phyloP scores from a whole-genome alignment of 176 grass and related monocot genomes.

The Eragrostis nindensis region DNA sequence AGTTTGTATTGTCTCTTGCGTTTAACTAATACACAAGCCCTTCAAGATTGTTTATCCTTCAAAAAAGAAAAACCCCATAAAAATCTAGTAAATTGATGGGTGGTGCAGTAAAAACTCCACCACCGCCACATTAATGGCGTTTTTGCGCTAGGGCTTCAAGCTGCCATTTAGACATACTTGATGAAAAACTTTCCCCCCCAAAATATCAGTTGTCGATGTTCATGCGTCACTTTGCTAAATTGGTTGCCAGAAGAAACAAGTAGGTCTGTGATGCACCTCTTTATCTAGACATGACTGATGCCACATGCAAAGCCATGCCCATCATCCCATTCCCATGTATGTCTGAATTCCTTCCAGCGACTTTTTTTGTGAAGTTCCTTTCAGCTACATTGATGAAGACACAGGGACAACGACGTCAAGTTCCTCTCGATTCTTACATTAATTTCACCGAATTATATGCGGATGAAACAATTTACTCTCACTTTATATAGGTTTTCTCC shows the following conservation, averaged over 20 bases:
- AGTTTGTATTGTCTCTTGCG: no score
- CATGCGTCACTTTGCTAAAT: neutral
- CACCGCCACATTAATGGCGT: no score
- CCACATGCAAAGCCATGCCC: constrained; percentile 22
- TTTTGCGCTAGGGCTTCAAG: no score
- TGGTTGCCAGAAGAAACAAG: neutral
- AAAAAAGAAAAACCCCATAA: no score
- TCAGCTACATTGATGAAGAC: constrained; percentile 33
- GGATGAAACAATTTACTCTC: neutral
- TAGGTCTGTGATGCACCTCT: constrained; percentile 33
- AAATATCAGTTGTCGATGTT: neutral
- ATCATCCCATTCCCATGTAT: constrained; percentile 33
- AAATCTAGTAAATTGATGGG: no score
- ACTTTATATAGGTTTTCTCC: neutral
- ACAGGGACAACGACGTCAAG: neutral
- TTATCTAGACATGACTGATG: constrained; percentile 30
- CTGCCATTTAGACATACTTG: no score
- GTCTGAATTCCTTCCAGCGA: constrained; percentile 20
- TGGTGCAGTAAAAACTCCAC: no score
- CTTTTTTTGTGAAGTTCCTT: no score
- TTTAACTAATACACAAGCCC: no score
- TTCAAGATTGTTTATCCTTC: no score
- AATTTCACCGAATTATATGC: neutral
- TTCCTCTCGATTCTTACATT: constrained; percentile 3
- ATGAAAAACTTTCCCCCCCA: neutral